These are phyloP conservation scores for Talaromyces sp. DNA, from an alignment of 2,329 filamentous ascomycete species.

Conservation along the genomic window DNA sequence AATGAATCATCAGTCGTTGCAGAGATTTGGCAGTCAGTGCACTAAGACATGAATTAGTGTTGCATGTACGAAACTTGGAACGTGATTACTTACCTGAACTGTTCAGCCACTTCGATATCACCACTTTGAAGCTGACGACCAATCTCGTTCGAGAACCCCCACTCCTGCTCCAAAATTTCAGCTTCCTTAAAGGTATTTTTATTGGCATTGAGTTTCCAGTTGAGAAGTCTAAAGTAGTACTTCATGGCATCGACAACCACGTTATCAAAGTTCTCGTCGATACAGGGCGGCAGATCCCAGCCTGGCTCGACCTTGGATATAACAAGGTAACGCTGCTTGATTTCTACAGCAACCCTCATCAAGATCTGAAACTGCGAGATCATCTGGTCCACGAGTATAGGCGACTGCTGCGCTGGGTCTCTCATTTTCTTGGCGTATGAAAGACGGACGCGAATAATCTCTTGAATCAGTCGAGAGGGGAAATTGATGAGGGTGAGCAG, in stretches of 20 bases:
- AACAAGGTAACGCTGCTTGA: slow-evolving; percentile 81
- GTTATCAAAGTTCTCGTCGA: slow-evolving; percentile 92
- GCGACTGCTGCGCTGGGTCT: slow-evolving; percentile 84
- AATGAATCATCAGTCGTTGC: slow-evolving; percentile 80
- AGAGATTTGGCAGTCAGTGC: slow-evolving; percentile 90
- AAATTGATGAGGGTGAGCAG: slow-evolving; percentile 95
- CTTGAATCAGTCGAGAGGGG: slow-evolving; percentile 88
- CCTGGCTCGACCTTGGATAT: slow-evolving; percentile 84
- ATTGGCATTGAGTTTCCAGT: slow-evolving; percentile 95
- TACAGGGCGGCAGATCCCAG: slow-evolving; percentile 93
- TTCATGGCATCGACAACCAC: slow-evolving; percentile 89
- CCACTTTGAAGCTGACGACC: slow-evolving; percentile 87
- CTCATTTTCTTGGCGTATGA: slow-evolving; percentile 94
- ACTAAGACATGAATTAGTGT: slow-evolving; percentile 32
- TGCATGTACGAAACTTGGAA: background rate
- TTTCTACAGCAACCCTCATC: slow-evolving; percentile 83
- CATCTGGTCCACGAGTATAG: slow-evolving; percentile 96
- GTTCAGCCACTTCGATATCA: slow-evolving; percentile 94
- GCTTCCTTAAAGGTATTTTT: slow-evolving; percentile 99
- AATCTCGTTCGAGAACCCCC: slow-evolving; percentile 94
- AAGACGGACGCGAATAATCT: slow-evolving; percentile 88
- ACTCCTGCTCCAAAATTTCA: slow-evolving; percentile 94
- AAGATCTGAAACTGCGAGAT: slow-evolving; percentile 94
- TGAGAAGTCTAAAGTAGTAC: slow-evolving; percentile 98
- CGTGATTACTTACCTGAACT: slow-evolving; percentile 63